A percentile compares a stretch with the other conserved stretches of the same genome.
Evolutionary conservation across 1,284 basidiomycete genomes (phyloP).

Genomic region (Filobasidium uniguttulatum): DNA sequence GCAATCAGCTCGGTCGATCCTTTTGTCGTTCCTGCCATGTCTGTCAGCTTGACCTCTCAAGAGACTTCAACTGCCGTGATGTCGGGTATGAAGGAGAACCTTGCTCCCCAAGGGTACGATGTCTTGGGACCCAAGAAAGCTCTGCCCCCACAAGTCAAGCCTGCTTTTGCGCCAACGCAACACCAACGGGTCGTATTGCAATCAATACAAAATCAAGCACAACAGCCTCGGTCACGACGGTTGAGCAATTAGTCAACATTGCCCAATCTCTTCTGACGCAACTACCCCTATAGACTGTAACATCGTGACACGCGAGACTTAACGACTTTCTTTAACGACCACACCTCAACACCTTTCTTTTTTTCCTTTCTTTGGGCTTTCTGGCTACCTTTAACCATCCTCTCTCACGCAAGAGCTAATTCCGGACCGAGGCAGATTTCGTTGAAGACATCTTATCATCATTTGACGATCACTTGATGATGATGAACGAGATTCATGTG

Average conservation of each 20-base stretch:
- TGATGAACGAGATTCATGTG: too few relatives aligned
- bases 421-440: too few relatives aligned
- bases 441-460: too few relatives aligned
- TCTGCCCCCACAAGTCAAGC: neutral
- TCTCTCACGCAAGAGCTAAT: too few relatives aligned
- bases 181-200: neutral
- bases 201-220: neutral
- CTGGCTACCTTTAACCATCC: too few relatives aligned
- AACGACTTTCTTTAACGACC: too few relatives aligned
- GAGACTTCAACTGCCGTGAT: neutral
- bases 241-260: neutral
- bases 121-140: constrained; percentile 2
- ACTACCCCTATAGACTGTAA: too few relatives aligned
- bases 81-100: neutral
- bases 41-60: neutral
- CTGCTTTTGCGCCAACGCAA: neutral
- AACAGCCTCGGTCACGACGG: neutral
- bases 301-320: too few relatives aligned
- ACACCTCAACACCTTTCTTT: too few relatives aligned
- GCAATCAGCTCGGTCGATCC: neutral
- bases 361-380: too few relatives aligned
- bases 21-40: constrained; percentile 1
- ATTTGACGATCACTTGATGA: too few relatives aligned
- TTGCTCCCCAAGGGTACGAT: neutral
- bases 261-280: too few relatives aligned